phyloP scores from a whole-genome alignment of 2,329 filamentous ascomycete species.

The Lachnellula hyalina region DNA sequence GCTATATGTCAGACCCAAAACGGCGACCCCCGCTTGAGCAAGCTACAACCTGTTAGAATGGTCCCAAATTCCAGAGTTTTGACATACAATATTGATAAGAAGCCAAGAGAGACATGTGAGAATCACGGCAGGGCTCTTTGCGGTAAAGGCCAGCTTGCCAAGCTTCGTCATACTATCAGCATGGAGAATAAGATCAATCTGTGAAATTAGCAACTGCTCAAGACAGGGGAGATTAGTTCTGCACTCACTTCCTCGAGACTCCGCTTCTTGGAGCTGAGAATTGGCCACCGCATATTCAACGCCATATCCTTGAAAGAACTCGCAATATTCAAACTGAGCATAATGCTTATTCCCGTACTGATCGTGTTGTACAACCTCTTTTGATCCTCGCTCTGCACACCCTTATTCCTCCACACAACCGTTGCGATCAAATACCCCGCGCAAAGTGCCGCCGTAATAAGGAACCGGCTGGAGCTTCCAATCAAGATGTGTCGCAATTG shows the following conservation, averaged over 20 bases:
- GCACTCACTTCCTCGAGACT: constrained; percentile 36
- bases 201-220: constrained; percentile 4
- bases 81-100: constrained; percentile 30
- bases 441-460: constrained; percentile 23
- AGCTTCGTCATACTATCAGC: constrained; percentile 31
- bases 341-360: constrained; percentile 40
- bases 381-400: constrained; percentile 29
- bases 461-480: constrained; percentile 16
- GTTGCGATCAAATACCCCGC: constrained; percentile 18
- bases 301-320: constrained; percentile 41
- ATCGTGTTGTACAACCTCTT: constrained; percentile 41
- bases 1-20: constrained; percentile 39
- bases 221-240: neutral
- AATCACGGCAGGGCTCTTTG: constrained; percentile 27
- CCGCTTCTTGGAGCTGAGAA: constrained; percentile 35
- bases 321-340: constrained; percentile 38
- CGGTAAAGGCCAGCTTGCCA: constrained; percentile 26
- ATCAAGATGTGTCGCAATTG: constrained; percentile 26
- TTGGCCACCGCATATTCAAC: constrained; percentile 42
- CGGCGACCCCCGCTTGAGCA: constrained; percentile 40
- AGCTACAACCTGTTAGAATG: constrained; percentile 25
- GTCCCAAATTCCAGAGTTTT: neutral
- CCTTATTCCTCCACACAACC: constrained; percentile 14
- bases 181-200: constrained; percentile 31
- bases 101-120: constrained; percentile 29